Percentiles rank a stretch among this genome's conserved stretches.
These are phyloP conservation scores for Yamadazyma atlantica DNA, from an alignment of 1,139 yeast genomes.

Conservation along the genomic window DNA sequence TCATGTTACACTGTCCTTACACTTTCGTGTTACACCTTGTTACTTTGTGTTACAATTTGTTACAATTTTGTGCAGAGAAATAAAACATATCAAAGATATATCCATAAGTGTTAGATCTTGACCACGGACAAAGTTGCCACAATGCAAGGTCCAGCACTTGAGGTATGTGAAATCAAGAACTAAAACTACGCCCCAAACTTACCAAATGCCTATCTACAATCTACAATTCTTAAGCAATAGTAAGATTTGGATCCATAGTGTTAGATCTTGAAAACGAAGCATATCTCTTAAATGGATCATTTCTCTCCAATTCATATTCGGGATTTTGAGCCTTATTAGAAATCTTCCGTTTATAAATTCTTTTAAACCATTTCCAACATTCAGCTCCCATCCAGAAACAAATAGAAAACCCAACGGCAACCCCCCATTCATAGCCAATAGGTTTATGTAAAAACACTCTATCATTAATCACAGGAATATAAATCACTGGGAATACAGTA, in stretches of 20 bases:
- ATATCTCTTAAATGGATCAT: constrained; percentile 64
- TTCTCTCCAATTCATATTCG: constrained; percentile 62
- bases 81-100: not conserved
- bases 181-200: no score
- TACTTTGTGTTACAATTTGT: no score
- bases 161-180: constrained; percentile 8
- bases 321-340: constrained; percentile 47
- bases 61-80: no score
- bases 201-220: no score
- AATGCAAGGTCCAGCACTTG: constrained; percentile 11
- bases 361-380: constrained; percentile 64
- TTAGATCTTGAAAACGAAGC: constrained; percentile 53
- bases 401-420: constrained; percentile 63
- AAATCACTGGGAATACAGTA: constrained; percentile 78
- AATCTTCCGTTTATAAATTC: constrained; percentile 48
- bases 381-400: constrained; percentile 65
- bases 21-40: no score
- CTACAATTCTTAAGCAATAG: constrained; percentile 1
- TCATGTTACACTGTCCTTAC: no score
- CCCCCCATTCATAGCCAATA: constrained; percentile 83
- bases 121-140: constrained; percentile 1
- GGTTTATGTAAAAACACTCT: constrained; percentile 75
- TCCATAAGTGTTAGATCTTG: constrained; percentile 10
- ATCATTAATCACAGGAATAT: constrained; percentile 82
- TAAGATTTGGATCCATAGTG: constrained; percentile 22